Evolutionary conservation across 225 moss, liverwort and hornwort species (phyloP), one percentile per base, ranked within the genome.

Genomic region (Physcomitrium patens): DNA sequence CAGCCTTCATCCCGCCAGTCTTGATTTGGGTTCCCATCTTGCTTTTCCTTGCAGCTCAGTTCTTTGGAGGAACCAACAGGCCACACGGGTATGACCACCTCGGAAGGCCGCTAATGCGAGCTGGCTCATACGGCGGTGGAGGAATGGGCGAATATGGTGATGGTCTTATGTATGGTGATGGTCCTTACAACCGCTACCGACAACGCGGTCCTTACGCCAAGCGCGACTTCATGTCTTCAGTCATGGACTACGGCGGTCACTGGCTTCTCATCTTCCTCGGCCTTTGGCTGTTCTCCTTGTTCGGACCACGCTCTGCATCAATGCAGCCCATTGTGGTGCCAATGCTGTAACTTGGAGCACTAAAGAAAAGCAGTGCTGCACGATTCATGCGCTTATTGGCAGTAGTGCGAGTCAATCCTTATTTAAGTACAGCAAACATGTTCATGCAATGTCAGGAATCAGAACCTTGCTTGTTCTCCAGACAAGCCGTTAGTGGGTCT

Each of bases 221-320:
- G 41, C 65, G 78, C 16, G 69, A 73, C 57, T 6, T 76, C 37
- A 7, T 44, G 53, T 75, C 80, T 14, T 68, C 77, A 58, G 80
- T 88, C 67, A 80, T 76, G 88, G 85, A 85, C 63, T 85, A 70
- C 28, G 85, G 88, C 61, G 88, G 88, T n/a, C 71, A 65, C 80
- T 88, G 83, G 88, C 8, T 88, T 1, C 69, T 88, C 51, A 74
- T 88, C 23, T 7, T 88, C 66, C 23, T 88, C 62, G 88, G 85
- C 52, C 66, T 88, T 23, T 80, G 80, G 76, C 61, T 88, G 28
- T 85, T 88, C 46, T 64, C 78, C 3, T 10, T 54, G 28, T 15
- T 85, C 1, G 75, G 79, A 10, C 20, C 79, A 1, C 81, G 87
- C 48, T 70, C 82, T 0, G 77, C 79, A 16, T 79, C 76, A 1